Evolutionary conservation across 345 rosid species (phyloP).

Genomic region (Murraya paniculata): DNA sequence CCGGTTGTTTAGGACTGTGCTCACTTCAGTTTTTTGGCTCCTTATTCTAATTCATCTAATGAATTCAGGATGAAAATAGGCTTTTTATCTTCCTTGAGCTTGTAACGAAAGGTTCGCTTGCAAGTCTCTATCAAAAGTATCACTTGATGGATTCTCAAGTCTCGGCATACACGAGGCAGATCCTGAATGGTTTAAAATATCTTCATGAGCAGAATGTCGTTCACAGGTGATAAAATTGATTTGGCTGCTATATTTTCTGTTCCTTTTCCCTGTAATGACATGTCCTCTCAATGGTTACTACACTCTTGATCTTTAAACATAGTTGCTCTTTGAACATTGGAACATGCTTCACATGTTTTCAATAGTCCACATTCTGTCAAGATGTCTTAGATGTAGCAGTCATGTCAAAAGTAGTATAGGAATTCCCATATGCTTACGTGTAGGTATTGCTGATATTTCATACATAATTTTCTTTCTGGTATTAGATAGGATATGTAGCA

Average conservation of each 20-base stretch:
- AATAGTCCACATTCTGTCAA: neutral
- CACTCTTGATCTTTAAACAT: neutral
- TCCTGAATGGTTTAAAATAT: constrained; percentile 72
- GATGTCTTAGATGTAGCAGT: neutral
- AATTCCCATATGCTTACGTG: neutral
- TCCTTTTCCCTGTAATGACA: neutral
- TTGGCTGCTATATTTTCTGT: neutral
- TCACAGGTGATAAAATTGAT: constrained; percentile 56
- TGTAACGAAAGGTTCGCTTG: constrained; percentile 74
- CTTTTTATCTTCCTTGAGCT: constrained; percentile 85
- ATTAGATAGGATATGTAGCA: neutral
- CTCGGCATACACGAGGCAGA: constrained; percentile 76
- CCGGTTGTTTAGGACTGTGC: neutral
- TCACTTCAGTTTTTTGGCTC: neutral
- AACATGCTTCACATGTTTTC: neutral
- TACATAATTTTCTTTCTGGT: neutral
- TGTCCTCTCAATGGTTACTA: neutral
- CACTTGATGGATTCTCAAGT: constrained; percentile 64
- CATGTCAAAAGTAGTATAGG: neutral
- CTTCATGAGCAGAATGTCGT: constrained; percentile 74
- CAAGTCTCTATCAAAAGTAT: constrained; percentile 55
- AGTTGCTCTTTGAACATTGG: neutral
- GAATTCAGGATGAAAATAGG: constrained; percentile 62
- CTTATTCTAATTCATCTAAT: neutral
- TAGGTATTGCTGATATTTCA: neutral